Percentiles rank a stretch among this genome's conserved stretches.
Evolutionary conservation across 2,329 filamentous ascomycete genomes (phyloP).

Genomic region (Cladophialophora chaetospira): DNA sequence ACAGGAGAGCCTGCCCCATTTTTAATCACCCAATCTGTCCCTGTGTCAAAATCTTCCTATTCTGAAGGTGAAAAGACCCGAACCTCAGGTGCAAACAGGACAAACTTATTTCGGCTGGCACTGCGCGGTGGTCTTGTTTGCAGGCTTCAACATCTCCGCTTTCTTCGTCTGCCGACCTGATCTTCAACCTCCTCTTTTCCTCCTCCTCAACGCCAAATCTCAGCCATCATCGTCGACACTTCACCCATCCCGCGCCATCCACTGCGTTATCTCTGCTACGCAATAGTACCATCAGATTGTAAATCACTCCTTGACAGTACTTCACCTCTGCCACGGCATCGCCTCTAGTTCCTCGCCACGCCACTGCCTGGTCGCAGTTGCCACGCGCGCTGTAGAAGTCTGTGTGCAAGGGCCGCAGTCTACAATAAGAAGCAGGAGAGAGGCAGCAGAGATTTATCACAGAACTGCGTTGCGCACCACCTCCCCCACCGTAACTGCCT

Average conservation of each 20-base stretch:
- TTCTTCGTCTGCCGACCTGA: constrained; percentile 17
- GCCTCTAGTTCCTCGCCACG: constrained; percentile 21
- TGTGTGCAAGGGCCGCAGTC: constrained; percentile 9
- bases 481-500: constrained; percentile 16
- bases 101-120: constrained; percentile 3
- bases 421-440: constrained; percentile 16
- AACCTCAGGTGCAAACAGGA: not conserved
- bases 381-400: constrained; percentile 27
- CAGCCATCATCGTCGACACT: constrained; percentile 8
- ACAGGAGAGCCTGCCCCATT: not conserved
- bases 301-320: constrained; percentile 17
- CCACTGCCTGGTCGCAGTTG: constrained; percentile 20
- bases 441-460: not conserved
- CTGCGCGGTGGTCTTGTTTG: not conserved
- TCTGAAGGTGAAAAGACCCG: not conserved
- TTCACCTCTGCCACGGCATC: constrained; percentile 9
- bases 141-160: constrained; percentile 9
- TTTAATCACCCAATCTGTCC: not conserved
- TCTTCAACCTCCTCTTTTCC: constrained; percentile 10
- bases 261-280: constrained; percentile 9
- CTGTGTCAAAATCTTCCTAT: not conserved
- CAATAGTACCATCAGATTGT: constrained; percentile 23
- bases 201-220: constrained; percentile 10
- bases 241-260: constrained; percentile 4
- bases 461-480: constrained; percentile 8